Evolutionary conservation across 148 eudicot genomes (phyloP).

Genomic region (Pharnaceum exiguum): DNA sequence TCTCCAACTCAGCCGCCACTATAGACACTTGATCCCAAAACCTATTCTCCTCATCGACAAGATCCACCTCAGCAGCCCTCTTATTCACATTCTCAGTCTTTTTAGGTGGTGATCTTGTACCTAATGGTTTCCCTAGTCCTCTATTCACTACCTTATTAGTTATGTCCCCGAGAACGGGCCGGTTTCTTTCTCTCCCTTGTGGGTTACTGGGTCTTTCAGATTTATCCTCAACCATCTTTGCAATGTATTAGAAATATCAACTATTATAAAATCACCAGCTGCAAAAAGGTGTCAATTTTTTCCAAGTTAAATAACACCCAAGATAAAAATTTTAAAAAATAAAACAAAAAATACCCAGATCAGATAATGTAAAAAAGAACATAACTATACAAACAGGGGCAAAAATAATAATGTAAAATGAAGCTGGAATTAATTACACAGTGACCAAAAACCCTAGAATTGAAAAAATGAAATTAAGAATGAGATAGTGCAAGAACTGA

Average conservation of each 20-base stretch:
- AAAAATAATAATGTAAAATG: too few species aligned
- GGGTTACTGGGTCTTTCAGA: constrained; percentile 20
- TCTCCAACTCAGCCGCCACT: constrained; percentile 23
- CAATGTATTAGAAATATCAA: not conserved
- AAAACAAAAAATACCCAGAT: not conserved
- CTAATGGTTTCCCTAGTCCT: constrained; percentile 27
- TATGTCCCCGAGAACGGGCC: constrained; percentile 44
- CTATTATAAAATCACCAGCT: not conserved
- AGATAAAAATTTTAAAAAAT: constrained; percentile 17
- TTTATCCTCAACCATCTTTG: constrained; percentile 34
- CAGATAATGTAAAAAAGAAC: not conserved
- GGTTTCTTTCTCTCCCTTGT: constrained; percentile 8
- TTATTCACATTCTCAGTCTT: constrained; percentile 15
- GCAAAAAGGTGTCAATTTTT: too few species aligned
- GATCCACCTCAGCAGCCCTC: not conserved
- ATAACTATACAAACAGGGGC: not conserved
- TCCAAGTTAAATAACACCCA: too few species aligned
- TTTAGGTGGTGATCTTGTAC: constrained; percentile 17
- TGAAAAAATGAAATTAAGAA: not conserved
- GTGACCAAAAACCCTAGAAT: not conserved
- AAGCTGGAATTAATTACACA: too few species aligned
- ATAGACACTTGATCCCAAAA: constrained; percentile 30
- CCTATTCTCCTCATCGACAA: constrained; percentile 14
- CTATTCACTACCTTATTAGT: constrained; percentile 54
- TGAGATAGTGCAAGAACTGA: not conserved